Conservation (phyloP, 116 monocot species). For the Dioscorea cayenensis region DNA sequence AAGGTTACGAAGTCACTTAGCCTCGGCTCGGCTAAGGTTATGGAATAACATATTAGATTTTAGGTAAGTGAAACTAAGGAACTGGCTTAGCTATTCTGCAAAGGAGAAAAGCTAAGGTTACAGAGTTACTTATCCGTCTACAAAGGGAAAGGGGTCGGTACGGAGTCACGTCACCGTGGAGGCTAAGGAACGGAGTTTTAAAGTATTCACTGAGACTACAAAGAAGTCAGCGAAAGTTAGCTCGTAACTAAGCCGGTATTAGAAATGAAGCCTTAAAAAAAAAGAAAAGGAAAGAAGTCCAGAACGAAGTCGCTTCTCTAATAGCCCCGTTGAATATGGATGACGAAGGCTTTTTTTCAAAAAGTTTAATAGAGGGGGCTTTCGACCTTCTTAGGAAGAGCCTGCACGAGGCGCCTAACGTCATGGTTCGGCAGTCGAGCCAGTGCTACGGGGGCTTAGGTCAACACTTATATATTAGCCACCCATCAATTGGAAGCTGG, state of each 20-base stretch:
- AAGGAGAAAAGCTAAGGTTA: too few species aligned
- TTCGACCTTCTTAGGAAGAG: conserved; percentile 16
- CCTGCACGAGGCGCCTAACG: conserved; percentile 14
- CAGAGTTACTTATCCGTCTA: too few species aligned
- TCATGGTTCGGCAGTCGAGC: conserved; percentile 13
- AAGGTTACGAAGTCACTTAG: too few species aligned
- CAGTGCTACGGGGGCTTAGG: conserved; percentile 17
- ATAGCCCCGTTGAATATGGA: conserved; percentile 5
- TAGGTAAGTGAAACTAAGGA: too few species aligned
- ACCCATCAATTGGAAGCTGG: conserved; percentile 8
- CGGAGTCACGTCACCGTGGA: too few species aligned
- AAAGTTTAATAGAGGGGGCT: conserved; percentile 9
- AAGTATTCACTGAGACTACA: conserved; percentile 5
- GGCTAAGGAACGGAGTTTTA: conserved; percentile 2
- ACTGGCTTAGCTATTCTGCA: too few species aligned
- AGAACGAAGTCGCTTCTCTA: too few species aligned
- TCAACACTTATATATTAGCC: conserved; percentile 11
- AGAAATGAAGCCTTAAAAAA: conserved; percentile 1
- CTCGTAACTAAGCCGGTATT: conserved; percentile 1
- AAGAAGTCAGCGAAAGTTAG: conserved; percentile 4
- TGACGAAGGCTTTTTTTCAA: conserved; percentile 3
- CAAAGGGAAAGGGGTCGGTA: too few species aligned
- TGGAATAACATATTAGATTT: too few species aligned
- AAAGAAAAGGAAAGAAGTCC: conserved; percentile 7
- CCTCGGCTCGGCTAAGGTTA: too few species aligned